phyloP scores from a whole-genome alignment of 805 yeast species.

The Metschnikowia santaceciliae region DNA sequence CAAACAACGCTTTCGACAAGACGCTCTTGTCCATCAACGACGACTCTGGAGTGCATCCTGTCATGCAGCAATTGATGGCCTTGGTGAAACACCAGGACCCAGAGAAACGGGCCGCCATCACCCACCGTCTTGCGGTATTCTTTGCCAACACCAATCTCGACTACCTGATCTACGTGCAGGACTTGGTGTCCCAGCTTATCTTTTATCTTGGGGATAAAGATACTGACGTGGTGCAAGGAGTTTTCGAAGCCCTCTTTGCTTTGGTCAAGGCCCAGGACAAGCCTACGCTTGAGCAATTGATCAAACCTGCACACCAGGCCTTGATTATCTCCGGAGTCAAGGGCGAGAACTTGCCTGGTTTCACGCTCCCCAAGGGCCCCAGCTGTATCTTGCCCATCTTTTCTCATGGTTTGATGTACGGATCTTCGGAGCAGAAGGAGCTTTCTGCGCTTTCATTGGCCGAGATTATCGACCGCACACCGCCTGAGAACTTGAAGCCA shows the following conservation, averaged over 20 bases:
- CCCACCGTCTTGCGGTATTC: slow-evolving; percentile 65
- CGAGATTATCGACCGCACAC: slow-evolving; percentile 78
- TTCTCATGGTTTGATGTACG: slow-evolving; percentile 93
- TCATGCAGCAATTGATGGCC: slow-evolving; percentile 74
- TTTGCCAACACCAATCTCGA: slow-evolving; percentile 65
- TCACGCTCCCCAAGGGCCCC: slow-evolving; percentile 77
- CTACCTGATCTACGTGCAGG: slow-evolving; percentile 67
- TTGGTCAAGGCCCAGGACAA: slow-evolving; percentile 71
- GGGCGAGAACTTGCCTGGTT: slow-evolving; percentile 69
- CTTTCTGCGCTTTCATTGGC: slow-evolving; percentile 85
- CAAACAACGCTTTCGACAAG: slow-evolving; percentile 56
- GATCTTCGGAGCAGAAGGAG: slow-evolving; percentile 79
- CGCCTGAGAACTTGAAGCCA: slow-evolving; percentile 75
- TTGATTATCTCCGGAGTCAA: slow-evolving; percentile 59
- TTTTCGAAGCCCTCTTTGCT: slow-evolving; percentile 60
- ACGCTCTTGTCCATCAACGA: slow-evolving; percentile 71
- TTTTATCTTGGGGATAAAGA: slow-evolving; percentile 69
- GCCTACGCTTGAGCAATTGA: slow-evolving; percentile 70
- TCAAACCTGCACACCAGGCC: slow-evolving; percentile 76
- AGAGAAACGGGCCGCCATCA: slow-evolving; percentile 57
- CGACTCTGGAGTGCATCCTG: slow-evolving; percentile 77
- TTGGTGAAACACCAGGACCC: slow-evolving; percentile 74
- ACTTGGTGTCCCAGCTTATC: slow-evolving; percentile 69
- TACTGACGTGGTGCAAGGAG: slow-evolving; percentile 56
- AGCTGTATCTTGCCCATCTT: slow-evolving; percentile 85